Percentiles rank a stretch among this genome's conserved stretches.
Conservation (phyloP, 2,329 filamentous ascomycete genomes). For the Rachicladosporium sp. region DNA sequence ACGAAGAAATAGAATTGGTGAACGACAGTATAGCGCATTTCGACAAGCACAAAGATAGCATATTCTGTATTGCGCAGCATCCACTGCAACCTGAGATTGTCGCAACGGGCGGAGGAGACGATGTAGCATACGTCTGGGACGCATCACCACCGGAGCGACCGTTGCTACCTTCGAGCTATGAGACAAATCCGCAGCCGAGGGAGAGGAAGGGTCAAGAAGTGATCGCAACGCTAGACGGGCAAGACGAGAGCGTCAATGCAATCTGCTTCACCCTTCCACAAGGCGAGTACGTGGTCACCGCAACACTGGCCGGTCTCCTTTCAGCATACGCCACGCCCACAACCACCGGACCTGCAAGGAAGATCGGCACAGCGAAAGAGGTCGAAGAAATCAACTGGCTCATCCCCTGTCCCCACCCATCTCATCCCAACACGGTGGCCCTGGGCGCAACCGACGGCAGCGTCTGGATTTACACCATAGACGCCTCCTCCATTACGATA, state of each 20-base stretch:
- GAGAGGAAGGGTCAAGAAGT: slow-evolving; percentile 48
- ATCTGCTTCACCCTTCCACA: slow-evolving; percentile 71
- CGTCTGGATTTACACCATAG: slow-evolving; percentile 87
- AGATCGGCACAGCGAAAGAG: slow-evolving; percentile 69
- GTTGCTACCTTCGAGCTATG: slow-evolving; percentile 64
- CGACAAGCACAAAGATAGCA: slow-evolving; percentile 76
- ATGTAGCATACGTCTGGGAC: slow-evolving; percentile 79
- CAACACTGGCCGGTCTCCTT: slow-evolving; percentile 74
- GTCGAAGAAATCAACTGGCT: slow-evolving; percentile 96
- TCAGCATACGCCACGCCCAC: slow-evolving; percentile 37
- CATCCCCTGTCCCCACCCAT: slow-evolving; percentile 55
- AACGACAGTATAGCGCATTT: slow-evolving; percentile 94
- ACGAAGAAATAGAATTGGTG: slow-evolving; percentile 63
- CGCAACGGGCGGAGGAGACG: slow-evolving; percentile 77
- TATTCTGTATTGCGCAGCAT: slow-evolving; percentile 92
- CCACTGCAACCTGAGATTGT: slow-evolving; percentile 65
- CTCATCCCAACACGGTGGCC: slow-evolving; percentile 69
- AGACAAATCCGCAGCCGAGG: slow-evolving; percentile 49
- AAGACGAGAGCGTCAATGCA: slow-evolving; percentile 82
- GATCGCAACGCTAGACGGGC: slow-evolving; percentile 70
- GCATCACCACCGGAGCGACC: slow-evolving; percentile 48
- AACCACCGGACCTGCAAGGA: slow-evolving; percentile 27
- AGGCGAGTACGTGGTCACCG: slow-evolving; percentile 77
- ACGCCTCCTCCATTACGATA: slow-evolving; percentile 62
- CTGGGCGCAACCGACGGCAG: slow-evolving; percentile 82